Percentiles rank a stretch among this genome's conserved stretches.
These are phyloP conservation scores for Trichoderma atrobrunneum DNA, from an alignment of 2,329 filamentous ascomycete genomes.

Conservation along the genomic window DNA sequence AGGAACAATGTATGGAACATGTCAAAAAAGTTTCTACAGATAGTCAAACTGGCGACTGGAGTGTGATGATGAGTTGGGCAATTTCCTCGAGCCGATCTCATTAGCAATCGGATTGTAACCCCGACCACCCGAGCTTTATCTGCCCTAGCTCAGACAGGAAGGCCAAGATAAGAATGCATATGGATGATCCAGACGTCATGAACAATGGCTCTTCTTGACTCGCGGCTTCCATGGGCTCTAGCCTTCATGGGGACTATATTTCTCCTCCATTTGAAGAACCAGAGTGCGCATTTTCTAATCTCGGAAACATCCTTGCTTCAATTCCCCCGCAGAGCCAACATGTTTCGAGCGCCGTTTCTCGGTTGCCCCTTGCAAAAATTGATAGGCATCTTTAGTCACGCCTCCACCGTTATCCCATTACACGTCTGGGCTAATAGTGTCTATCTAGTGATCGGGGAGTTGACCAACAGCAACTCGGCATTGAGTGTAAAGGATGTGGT, in stretches of 20 bases:
- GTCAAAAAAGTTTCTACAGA: background rate
- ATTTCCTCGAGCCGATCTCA: background rate
- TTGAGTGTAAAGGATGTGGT: background rate
- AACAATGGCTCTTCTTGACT: background rate
- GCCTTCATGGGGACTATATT: background rate
- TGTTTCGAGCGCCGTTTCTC: background rate
- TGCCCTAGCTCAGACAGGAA: conserved; percentile 14
- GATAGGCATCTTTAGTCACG: background rate
- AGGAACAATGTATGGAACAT: background rate
- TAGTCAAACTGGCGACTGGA: background rate
- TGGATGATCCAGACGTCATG: conserved; percentile 2
- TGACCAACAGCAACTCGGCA: background rate
- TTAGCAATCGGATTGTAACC: background rate
- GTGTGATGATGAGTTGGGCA: background rate
- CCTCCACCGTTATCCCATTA: background rate
- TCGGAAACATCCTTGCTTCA: background rate
- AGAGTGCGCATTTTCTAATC: background rate
- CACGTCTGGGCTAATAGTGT: background rate
- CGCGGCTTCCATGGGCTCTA: background rate
- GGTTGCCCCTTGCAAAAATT: background rate
- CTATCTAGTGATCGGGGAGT: background rate
- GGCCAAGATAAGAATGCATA: conserved; percentile 10
- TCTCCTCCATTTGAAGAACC: background rate
- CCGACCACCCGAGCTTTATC: background rate
- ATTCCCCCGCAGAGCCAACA: background rate